These are phyloP conservation scores for Pholiota microspora DNA, from an alignment of 768 basidiomycete species.

Conservation along the genomic window DNA sequence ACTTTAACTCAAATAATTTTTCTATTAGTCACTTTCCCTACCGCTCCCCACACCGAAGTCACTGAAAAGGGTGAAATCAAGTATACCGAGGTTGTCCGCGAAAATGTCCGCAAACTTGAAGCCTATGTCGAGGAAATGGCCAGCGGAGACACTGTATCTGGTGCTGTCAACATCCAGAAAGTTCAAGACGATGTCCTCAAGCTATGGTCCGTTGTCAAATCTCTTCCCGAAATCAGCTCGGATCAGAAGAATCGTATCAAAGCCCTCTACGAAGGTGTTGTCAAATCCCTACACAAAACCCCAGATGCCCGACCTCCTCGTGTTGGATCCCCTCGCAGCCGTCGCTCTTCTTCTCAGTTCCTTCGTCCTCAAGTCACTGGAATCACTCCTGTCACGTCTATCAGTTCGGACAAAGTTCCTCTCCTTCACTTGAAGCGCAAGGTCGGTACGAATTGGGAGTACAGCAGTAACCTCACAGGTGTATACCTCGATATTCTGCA, in stretches of 20 bases:
- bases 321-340: conserved; percentile 49
- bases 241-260: conserved; percentile 97
- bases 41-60: conserved; percentile 93
- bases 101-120: conserved; percentile 96
- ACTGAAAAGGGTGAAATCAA: conserved; percentile 92
- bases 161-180: conserved; percentile 90
- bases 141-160: conserved; percentile 83
- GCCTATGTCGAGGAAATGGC: conserved; percentile 99
- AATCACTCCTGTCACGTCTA: conserved; percentile 72
- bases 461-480: conserved; percentile 93
- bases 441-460: conserved; percentile 93
- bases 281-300: conserved; percentile 83
- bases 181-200: conserved; percentile 96
- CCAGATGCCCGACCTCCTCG: conserved; percentile 60
- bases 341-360: conserved; percentile 96
- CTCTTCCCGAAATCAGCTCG: conserved; percentile 94
- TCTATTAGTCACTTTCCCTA: conserved; percentile 88
- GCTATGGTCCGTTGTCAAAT: conserved; percentile 96
- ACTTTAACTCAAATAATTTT: conserved; percentile 4
- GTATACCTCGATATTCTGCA: conserved; percentile 96
- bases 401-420: conserved; percentile 83
- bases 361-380: conserved; percentile 85
- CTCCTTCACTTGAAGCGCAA: conserved; percentile 96
- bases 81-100: conserved; percentile 92
- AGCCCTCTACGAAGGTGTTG: conserved; percentile 93